Conservation (phyloP, 768 basidiomycete genomes). For the Zangia roseola region DNA sequence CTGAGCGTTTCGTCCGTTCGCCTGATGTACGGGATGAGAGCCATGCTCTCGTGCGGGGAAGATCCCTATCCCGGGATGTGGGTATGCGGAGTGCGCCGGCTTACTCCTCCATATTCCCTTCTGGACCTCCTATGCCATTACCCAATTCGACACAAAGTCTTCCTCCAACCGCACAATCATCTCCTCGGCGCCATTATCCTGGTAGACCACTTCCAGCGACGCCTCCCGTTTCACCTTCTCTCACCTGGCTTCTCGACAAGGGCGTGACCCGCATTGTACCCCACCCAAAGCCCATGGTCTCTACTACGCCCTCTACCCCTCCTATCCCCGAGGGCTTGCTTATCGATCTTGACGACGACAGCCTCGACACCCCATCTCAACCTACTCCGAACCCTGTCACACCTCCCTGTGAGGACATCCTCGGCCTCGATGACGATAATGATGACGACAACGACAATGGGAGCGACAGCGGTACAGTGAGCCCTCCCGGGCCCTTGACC, state of each 20-base stretch:
- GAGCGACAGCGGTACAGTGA: constrained; percentile 33
- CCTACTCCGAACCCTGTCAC: constrained; percentile 4
- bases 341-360: constrained; percentile 53
- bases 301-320: constrained; percentile 28
- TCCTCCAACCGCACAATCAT: constrained; percentile 20
- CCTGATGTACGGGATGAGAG: constrained; percentile 30
- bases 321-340: constrained; percentile 49
- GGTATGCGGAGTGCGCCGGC: constrained; percentile 34
- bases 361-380: constrained; percentile 23
- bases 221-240: constrained; percentile 31
- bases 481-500: constrained; percentile 32
- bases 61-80: constrained; percentile 32
- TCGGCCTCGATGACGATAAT: constrained; percentile 22
- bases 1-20: constrained; percentile 31
- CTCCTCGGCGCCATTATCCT: constrained; percentile 33
- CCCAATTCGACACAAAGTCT: constrained; percentile 25
- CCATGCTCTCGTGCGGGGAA: constrained; percentile 27
- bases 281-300: constrained; percentile 19
- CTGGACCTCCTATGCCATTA: constrained; percentile 30
- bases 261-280: constrained; percentile 9
- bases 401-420: constrained; percentile 24
- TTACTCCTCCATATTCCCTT: constrained; percentile 33
- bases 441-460: constrained; percentile 22
- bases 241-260: constrained; percentile 36
- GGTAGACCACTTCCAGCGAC: constrained; percentile 34